A percentile compares a stretch with the other conserved stretches of the same genome.
These are phyloP conservation scores for Mycosphaerella arachidis DNA, from an alignment of 2,329 filamentous ascomycete genomes.

Conservation along the genomic window DNA sequence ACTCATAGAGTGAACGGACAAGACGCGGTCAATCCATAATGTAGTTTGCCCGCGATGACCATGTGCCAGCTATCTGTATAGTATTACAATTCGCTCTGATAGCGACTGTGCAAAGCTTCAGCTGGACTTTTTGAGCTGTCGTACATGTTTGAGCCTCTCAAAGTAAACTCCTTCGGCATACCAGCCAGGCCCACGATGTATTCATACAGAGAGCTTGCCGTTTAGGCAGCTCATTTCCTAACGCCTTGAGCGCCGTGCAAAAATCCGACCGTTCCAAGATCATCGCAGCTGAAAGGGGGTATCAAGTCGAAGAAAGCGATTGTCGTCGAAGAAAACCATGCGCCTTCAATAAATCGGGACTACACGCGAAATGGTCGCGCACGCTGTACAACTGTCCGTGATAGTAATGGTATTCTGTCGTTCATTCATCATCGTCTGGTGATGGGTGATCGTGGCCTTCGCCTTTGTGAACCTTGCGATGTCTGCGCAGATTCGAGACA, in stretches of 20 bases:
- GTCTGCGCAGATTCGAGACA: conserved; percentile 88
- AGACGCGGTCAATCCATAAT: no score
- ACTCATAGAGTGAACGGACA: not conserved
- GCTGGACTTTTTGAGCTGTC: conserved; percentile 8
- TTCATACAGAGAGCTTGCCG: conserved; percentile 8
- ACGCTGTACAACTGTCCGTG: conserved; percentile 12
- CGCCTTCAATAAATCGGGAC: conserved; percentile 2
- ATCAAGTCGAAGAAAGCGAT: conserved; percentile 34
- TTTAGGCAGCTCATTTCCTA: conserved; percentile 6
- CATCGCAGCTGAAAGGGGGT: conserved; percentile 24
- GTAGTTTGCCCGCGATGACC: not conserved
- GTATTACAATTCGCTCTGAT: conserved; percentile 10
- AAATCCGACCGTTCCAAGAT: conserved; percentile 9
- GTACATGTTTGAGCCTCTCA: conserved; percentile 4
- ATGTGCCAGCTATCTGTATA: not conserved
- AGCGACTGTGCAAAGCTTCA: conserved; percentile 12
- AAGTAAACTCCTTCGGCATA: not conserved
- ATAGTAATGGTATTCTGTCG: not conserved
- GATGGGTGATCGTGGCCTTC: conserved; percentile 50
- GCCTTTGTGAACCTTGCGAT: conserved; percentile 93
- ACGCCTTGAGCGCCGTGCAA: conserved; percentile 18
- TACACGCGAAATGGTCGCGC: conserved; percentile 1
- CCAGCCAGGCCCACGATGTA: conserved; percentile 2
- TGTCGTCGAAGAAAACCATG: conserved; percentile 25
- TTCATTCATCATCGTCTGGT: conserved; percentile 42